phyloP scores from a whole-genome alignment of 495 filamentous ascomycete species.

The Penicillium canariense region DNA sequence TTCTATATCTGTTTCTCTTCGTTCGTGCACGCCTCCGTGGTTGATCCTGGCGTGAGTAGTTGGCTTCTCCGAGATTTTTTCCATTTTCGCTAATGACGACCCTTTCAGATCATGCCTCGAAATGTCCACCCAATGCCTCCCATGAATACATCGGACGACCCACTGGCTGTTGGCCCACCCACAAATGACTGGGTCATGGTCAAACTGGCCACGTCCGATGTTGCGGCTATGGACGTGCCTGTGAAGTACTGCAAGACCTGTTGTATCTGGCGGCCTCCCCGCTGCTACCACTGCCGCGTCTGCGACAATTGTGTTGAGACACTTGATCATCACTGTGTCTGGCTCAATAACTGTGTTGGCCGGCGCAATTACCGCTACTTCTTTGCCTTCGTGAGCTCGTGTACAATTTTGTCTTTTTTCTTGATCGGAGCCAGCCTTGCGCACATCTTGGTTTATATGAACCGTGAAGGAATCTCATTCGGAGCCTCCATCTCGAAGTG shows the following conservation, averaged over 20 bases:
- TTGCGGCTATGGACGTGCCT: slow-evolving; percentile 91
- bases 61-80: too few species aligned
- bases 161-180: slow-evolving; percentile 74
- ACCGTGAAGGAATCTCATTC: slow-evolving; percentile 60
- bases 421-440: slow-evolving; percentile 72
- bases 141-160: slow-evolving; percentile 62
- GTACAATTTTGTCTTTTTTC: slow-evolving; percentile 72
- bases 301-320: slow-evolving; percentile 98
- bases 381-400: slow-evolving; percentile 78
- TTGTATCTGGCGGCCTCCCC: slow-evolving; percentile 92
- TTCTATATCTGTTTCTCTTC: slow-evolving; percentile 89
- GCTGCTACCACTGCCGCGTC: slow-evolving; percentile 92
- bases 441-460: slow-evolving; percentile 73
- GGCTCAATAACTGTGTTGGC: slow-evolving; percentile 98
- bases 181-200: slow-evolving; percentile 90
- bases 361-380: slow-evolving; percentile 98
- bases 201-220: slow-evolving; percentile 66
- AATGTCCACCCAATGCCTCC: slow-evolving; percentile 70
- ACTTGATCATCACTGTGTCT: slow-evolving; percentile 97
- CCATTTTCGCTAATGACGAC: slow-evolving; percentile 17
- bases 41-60: slow-evolving; percentile 91
- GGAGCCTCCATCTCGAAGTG: slow-evolving; percentile 61
- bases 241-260: slow-evolving; percentile 98
- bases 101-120: slow-evolving; percentile 82
- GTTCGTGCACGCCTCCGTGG: slow-evolving; percentile 84